phyloP scores from a whole-genome alignment of 2,329 filamentous ascomycete species.

The Talaromyces piceae region DNA sequence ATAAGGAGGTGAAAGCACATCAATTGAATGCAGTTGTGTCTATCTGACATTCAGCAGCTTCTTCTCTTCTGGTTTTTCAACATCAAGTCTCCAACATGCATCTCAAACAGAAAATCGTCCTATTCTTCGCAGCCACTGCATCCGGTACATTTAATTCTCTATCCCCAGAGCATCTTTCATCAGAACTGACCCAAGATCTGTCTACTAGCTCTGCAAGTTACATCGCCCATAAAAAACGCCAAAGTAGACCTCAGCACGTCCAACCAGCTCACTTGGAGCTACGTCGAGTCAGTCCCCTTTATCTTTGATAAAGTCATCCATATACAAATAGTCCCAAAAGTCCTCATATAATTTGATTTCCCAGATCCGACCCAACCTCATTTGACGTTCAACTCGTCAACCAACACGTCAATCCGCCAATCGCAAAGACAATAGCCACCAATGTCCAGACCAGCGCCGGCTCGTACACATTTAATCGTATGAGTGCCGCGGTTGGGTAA shows the following conservation, averaged over 20 bases:
- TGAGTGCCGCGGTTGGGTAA: conserved; percentile 13
- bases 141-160: conserved; percentile 18
- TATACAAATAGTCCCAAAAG: no score
- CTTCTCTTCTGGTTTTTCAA: neutral
- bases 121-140: conserved; percentile 23
- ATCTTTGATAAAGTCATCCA: no score
- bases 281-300: conserved; percentile 24
- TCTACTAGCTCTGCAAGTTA: conserved; percentile 27
- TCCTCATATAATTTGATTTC: neutral
- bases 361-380: conserved; percentile 32
- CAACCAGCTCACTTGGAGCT: conserved; percentile 33
- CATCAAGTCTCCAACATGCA: conserved; percentile 20
- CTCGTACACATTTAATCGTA: conserved; percentile 29
- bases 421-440: conserved; percentile 25
- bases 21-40: neutral
- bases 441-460: conserved; percentile 29
- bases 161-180: neutral
- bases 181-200: neutral
- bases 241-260: conserved; percentile 30
- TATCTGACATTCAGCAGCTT: neutral
- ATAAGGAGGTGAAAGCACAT: no score
- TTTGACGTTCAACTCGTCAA: conserved; percentile 40
- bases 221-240: conserved; percentile 24
- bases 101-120: conserved; percentile 17
- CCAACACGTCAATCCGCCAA: conserved; percentile 27